Conservation (phyloP, 805 yeast genomes). For the Candida arabinofermentans region DNA sequence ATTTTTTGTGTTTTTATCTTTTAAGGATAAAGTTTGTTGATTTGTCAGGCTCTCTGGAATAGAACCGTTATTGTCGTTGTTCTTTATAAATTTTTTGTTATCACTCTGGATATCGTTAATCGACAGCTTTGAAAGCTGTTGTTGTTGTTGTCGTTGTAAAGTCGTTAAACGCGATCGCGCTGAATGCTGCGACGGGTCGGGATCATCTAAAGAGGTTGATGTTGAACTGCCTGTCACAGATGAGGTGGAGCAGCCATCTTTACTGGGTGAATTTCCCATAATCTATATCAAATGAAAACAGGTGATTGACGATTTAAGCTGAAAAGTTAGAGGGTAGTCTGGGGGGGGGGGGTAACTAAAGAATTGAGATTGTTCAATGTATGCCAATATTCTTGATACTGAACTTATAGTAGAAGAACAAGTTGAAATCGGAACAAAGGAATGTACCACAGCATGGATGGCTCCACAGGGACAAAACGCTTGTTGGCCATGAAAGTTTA, state of each 20-base stretch:
- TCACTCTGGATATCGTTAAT: conserved; percentile 1
- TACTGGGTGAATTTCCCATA: conserved; percentile 38
- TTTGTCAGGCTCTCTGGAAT: background rate
- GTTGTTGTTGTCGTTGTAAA: conserved; percentile 12
- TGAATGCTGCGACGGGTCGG: conserved; percentile 33
- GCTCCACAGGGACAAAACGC: no score
- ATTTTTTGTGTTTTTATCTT: background rate
- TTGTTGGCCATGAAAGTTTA: no score
- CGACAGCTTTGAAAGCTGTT: conserved; percentile 1
- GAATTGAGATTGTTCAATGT: no score
- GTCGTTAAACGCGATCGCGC: conserved; percentile 20
- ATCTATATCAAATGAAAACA: conserved; percentile 4
- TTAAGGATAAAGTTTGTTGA: background rate
- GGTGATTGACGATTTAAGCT: background rate
- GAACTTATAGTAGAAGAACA: no score
- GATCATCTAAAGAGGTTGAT: conserved; percentile 27
- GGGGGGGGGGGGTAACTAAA: background rate
- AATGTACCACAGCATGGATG: no score
- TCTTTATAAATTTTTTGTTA: background rate
- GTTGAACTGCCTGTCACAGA: conserved; percentile 25
- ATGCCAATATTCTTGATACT: no score
- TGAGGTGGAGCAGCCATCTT: conserved; percentile 34
- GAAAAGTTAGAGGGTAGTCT: background rate
- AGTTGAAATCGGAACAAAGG: no score
- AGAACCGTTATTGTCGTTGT: background rate